Evolutionary conservation across 2,329 filamentous ascomycete species (phyloP), one percentile per base, ranked within the genome.

Genomic region (Aspergillus tamarii): DNA sequence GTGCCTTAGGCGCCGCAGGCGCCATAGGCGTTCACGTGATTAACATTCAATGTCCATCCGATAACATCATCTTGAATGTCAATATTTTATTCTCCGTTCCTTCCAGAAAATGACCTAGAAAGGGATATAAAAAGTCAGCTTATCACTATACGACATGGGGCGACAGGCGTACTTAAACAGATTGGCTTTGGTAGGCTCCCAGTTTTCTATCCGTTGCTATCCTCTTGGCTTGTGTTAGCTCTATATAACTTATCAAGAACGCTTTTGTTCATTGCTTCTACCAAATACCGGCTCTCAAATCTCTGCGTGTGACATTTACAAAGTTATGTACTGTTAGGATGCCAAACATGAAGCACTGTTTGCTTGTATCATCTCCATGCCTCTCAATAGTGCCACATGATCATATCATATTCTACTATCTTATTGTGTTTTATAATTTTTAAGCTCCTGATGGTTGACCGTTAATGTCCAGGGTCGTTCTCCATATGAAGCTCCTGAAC

Each of bases 161-260:
- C 77, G 80, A 68, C 79, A 79, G 65, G 78, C 79, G 65, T 81
- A 81, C 70, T 70, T 81, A 69, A 80, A 77, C 63, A 72, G 80
- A 65, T 75, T 82, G 62, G 81, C 80, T 70, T 68, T 82, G 80
- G 80, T 82, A 81, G 73, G 79, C 67, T 66, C 45, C 62, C 57
- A 54, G 50, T 65, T 61, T 26, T 56, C 34, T 54, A 46, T 57
- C 56, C 55, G 16, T 57, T 59, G 28, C 55, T 56, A 23, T 59
- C 54, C 46, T 61, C 36, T 30, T 56, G 26, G 26, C n/a, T 45
- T 34, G 46, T 50, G 46, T 28, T 19, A 23, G 30, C 26, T 43
- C 53, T 45, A 19, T 39, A 45, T 23, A 26, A 21, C 48, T 10
- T 41, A 14, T 16, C 28, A 4, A 19, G 5, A 41, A 21, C 36